These are phyloP conservation scores for Leccinum subrobustum DNA, from an alignment of 1,284 basidiomycete genomes.

Conservation along the genomic window DNA sequence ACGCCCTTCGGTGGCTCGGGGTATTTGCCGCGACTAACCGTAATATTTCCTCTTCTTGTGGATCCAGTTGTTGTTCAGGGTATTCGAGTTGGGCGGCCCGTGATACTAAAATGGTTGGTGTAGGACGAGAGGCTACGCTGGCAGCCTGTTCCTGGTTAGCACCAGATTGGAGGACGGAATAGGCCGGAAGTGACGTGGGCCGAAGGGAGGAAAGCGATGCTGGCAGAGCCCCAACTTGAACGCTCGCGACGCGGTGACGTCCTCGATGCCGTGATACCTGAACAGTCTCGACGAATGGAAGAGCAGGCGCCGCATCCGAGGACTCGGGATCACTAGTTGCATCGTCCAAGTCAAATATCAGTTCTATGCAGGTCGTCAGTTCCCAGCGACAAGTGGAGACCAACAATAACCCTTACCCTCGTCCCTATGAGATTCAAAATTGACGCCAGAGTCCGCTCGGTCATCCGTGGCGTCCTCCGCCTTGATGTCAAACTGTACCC, in stretches of 20 bases:
- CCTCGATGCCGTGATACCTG: conserved; percentile 32
- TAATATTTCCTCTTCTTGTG: conserved; percentile 54
- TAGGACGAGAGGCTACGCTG: background rate
- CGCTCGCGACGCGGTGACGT: conserved; percentile 31
- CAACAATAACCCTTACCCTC: conserved; percentile 35
- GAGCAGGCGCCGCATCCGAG: conserved; percentile 29
- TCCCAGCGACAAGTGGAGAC: conserved; percentile 1
- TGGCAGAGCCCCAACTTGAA: conserved; percentile 41
- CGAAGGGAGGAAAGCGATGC: conserved; percentile 59
- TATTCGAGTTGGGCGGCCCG: conserved; percentile 19
- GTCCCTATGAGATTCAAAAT: conserved; percentile 31
- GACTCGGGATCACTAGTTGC: conserved; percentile 38
- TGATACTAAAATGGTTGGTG: background rate
- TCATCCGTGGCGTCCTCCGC: conserved; percentile 51
- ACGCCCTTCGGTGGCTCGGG: conserved; percentile 68
- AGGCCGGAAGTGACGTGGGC: conserved; percentile 63
- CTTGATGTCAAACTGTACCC: conserved; percentile 72
- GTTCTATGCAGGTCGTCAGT: conserved; percentile 40
- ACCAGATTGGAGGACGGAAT: conserved; percentile 49
- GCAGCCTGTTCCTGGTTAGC: background rate
- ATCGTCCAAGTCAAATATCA: conserved; percentile 68
- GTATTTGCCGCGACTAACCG: conserved; percentile 63
- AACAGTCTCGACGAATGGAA: conserved; percentile 49
- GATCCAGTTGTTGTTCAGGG: conserved; percentile 31
- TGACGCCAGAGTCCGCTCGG: conserved; percentile 34